These are phyloP conservation scores for Phanerochaete sordida DNA, from an alignment of 768 basidiomycete species.

Conservation along the genomic window DNA sequence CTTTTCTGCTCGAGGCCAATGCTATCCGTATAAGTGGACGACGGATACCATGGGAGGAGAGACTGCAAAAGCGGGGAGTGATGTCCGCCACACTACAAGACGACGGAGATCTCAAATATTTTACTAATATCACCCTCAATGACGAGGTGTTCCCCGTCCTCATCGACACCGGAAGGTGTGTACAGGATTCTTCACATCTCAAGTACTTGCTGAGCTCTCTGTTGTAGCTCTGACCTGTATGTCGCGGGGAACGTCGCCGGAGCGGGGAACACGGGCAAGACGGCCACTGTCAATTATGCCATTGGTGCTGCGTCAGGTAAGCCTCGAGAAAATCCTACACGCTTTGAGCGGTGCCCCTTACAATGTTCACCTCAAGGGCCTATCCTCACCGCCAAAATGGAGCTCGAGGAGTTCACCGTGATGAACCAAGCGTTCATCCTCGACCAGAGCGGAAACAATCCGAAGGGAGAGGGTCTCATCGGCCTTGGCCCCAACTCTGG, in stretches of 20 bases:
- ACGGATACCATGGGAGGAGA: conserved; percentile 6
- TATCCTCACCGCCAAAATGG: conserved; percentile 23
- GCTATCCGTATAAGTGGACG: conserved; percentile 18
- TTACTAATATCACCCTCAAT: conserved; percentile 25
- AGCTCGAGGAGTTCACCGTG: conserved; percentile 23
- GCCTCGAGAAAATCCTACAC: neutral
- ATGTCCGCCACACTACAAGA: conserved; percentile 15
- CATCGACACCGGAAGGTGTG: conserved; percentile 33
- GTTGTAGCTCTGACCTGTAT: conserved; percentile 29
- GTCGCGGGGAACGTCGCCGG: conserved; percentile 23
- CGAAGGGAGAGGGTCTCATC: conserved; percentile 24
- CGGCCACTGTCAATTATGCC: conserved; percentile 19
- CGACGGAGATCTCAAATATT: conserved; percentile 24
- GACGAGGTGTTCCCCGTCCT: conserved; percentile 22
- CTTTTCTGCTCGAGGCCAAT: conserved; percentile 22
- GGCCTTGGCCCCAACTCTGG: conserved; percentile 30
- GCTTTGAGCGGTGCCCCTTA: neutral
- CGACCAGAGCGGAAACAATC: conserved; percentile 14
- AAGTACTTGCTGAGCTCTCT: neutral
- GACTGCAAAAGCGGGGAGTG: conserved; percentile 6
- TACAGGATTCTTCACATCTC: neutral
- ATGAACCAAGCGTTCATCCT: conserved; percentile 26
- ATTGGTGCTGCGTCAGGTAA: conserved; percentile 22
- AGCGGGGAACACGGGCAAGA: conserved; percentile 19
- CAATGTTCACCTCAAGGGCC: conserved; percentile 12